Conservation (phyloP, 306 rosid genomes). For the Prunus mongolica region DNA sequence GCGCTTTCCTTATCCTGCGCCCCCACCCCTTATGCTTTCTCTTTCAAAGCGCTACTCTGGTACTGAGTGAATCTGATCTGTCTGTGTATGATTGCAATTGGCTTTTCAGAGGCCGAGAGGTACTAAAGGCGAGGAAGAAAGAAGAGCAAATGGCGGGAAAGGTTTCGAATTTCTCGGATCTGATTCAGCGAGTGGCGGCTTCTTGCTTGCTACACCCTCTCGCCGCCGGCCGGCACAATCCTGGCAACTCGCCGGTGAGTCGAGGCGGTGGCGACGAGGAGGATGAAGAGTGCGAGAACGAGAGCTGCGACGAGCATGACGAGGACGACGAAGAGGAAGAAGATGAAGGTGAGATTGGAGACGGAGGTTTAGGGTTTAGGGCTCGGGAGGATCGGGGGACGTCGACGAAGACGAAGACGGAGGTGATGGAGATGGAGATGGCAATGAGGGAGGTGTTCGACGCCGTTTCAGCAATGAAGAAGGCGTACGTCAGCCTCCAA, state of each 20-base stretch:
- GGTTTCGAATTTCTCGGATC: constrained; percentile 85
- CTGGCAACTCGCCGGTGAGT: constrained; percentile 8
- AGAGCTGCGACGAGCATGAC: constrained; percentile 27
- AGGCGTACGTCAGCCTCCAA: constrained; percentile 67
- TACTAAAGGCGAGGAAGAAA: constrained; percentile 22
- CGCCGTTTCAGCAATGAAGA: constrained; percentile 74
- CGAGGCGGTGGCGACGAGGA: constrained; percentile 27
- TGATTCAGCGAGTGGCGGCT: constrained; percentile 87
- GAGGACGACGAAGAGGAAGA: constrained; percentile 15
- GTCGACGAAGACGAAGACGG: constrained; percentile 20
- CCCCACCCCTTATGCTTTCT: neutral
- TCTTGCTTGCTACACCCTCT: constrained; percentile 94
- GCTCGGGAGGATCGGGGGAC: constrained; percentile 28
- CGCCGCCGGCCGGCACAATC: constrained; percentile 31
- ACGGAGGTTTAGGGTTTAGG: constrained; percentile 22
- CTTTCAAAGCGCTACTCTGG: neutral
- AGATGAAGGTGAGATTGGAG: constrained; percentile 8
- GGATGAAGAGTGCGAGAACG: constrained; percentile 24
- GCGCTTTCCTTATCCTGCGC: constrained; percentile 21
- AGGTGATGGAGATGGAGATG: constrained; percentile 58
- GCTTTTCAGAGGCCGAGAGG: constrained; percentile 22
- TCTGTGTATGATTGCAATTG: neutral
- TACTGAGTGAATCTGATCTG: constrained; percentile 16
- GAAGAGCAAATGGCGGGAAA: constrained; percentile 64
- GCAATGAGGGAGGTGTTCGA: constrained; percentile 76